Conservation (phyloP, 306 rosid genomes). For the Glycyrrhiza uralensis region DNA sequence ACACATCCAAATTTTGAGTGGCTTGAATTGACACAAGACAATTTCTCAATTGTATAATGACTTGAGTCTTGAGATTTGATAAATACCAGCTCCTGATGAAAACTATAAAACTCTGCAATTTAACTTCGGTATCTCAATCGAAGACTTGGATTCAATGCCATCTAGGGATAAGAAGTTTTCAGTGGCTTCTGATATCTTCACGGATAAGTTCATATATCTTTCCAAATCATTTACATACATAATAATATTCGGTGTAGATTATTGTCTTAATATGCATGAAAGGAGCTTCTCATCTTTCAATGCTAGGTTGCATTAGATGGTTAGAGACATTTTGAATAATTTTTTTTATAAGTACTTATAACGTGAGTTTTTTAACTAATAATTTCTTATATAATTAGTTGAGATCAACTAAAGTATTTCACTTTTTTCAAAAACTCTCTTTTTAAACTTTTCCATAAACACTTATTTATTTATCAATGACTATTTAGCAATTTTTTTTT, state of each 20-base stretch:
- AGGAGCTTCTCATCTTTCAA: conserved; percentile 8
- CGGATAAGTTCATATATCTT: background rate
- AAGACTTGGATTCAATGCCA: background rate
- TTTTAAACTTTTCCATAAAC: no score
- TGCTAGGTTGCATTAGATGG: background rate
- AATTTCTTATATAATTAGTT: no score
- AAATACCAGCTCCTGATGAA: no score
- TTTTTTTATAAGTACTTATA: no score
- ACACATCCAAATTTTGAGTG: background rate
- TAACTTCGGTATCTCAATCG: background rate
- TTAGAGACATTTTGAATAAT: no score
- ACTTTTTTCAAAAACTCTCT: no score
- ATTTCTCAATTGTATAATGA: background rate
- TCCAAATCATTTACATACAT: conserved; percentile 1
- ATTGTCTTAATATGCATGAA: conserved; percentile 31
- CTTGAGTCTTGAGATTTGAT: no score
- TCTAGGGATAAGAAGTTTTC: background rate
- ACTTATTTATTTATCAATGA: no score
- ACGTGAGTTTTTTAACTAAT: no score
- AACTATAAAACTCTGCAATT: no score
- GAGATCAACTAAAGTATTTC: no score
- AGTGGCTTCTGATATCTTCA: background rate
- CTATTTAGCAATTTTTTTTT: no score
- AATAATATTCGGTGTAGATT: background rate
- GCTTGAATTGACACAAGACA: background rate